Base-by-base conservation (phyloP, 2,329 filamentous ascomycete genomes). In the Alternaria novae-zelandiae region DNA sequence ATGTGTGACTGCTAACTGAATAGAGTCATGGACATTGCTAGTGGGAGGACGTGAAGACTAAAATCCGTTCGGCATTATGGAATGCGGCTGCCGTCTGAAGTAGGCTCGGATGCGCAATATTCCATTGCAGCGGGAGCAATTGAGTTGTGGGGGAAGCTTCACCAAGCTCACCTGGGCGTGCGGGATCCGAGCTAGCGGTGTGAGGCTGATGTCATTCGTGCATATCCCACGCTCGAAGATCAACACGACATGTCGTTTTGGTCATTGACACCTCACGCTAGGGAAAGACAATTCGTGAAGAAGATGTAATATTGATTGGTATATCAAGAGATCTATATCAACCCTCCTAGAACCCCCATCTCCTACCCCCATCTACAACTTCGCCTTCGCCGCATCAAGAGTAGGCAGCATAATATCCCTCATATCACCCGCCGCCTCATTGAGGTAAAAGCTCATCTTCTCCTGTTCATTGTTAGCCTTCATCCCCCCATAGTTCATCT, bases 391-490 rank as follows among this genome's bases (percentile, higher is more conserved):
- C 17, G 88, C 80, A 81, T 95, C 90, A 47, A 97, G 81, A 50
- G 92, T 93, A 21, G 93, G 91, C 75, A 92, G 83, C 80, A 99
- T 87, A 57, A 99, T 82, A 71, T 97, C 94, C 69, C 94, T 88
- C 79, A 99, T 89, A 69, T 99, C 96, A 65, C 89, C 87, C 1
- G 95, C 96, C 0, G 96, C 95, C 83, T 99, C 96, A 76, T 94
- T 96, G 70, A 99, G 85, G 83, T 93, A 99, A 86, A 95, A 92
- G 82, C 92, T 96, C 95, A 99, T 97, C 71, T 92, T 90, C 74
- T 96, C 90, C 77, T 80, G 44, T 44, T 5, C 2, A 12, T 44
- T 2, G 54, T 78, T 72, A 77, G 73, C 62, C 4, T 17, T 1
- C 4, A 23, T 15, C 28, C 26, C 28, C 23, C 5, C 32, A 36